A percentile compares a stretch with the other conserved stretches of the same genome.
Evolutionary conservation across 768 basidiomycete genomes (phyloP).

Genomic region (Mycena indigotica): DNA sequence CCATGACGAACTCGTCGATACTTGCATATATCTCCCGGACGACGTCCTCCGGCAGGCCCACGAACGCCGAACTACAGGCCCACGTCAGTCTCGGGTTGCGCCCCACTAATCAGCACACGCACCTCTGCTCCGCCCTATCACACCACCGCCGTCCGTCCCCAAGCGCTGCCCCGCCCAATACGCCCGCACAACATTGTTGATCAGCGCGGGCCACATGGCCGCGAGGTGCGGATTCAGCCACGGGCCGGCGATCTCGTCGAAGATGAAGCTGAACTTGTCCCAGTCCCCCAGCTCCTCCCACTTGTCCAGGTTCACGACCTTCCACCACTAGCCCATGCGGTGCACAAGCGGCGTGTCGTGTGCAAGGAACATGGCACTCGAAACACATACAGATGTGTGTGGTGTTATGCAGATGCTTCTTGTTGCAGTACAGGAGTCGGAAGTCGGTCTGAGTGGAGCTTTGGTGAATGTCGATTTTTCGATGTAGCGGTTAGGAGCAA

Average conservation of each 20-base stretch:
- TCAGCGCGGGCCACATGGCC: neutral
- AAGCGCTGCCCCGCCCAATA: too few relatives aligned
- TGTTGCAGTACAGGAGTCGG: too few relatives aligned
- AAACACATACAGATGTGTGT: too few relatives aligned
- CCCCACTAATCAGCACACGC: neutral
- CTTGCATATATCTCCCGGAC: slow-evolving; percentile 3
- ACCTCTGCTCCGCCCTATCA: neutral
- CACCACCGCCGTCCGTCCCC: neutral
- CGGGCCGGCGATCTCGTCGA: neutral
- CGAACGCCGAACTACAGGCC: neutral
- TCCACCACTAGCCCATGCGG: slow-evolving; percentile 18
- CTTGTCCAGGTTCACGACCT: slow-evolving; percentile 13
- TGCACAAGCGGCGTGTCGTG: too few relatives aligned
- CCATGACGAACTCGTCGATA: neutral
- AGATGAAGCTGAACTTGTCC: slow-evolving; percentile 12
- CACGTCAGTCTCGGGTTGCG: neutral
- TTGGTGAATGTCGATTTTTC: too few relatives aligned
- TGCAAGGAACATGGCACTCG: too few relatives aligned
- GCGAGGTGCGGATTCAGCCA: neutral
- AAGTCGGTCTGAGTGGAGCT: too few relatives aligned
- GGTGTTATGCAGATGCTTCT: too few relatives aligned
- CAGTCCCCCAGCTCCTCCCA: neutral
- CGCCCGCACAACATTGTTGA: neutral
- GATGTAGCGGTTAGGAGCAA: too few relatives aligned
- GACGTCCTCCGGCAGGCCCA: slow-evolving; percentile 7